Conservation (phyloP, 2,329 filamentous ascomycete species). For the Paracorniculantispora psalliotae region DNA sequence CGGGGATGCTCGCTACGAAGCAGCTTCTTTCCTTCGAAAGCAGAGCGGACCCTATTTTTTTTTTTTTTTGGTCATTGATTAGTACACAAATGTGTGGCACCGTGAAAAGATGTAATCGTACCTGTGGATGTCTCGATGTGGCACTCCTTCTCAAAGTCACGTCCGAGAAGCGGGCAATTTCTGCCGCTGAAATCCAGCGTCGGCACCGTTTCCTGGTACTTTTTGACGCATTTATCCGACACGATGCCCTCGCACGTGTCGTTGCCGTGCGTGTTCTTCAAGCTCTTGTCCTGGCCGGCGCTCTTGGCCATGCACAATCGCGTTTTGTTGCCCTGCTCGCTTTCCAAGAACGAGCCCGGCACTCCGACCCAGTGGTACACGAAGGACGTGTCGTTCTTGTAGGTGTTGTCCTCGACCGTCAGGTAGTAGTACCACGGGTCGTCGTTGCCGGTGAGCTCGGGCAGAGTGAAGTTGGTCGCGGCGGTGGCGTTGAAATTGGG, state of each 20-base stretch:
- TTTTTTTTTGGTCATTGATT: too few species aligned
- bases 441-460: not conserved
- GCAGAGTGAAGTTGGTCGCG: not conserved
- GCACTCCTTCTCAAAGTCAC: not conserved
- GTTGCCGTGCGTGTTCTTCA: not conserved
- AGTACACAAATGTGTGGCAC: too few species aligned
- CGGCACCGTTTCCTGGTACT: not conserved
- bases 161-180: not conserved
- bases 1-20: not conserved
- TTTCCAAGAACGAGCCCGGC: not conserved
- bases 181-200: too few species aligned
- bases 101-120: too few species aligned
- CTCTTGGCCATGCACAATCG: not conserved
- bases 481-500: constrained; percentile 74
- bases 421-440: not conserved
- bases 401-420: not conserved
- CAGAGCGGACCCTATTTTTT: too few species aligned
- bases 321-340: not conserved
- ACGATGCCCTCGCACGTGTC: not conserved
- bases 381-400: not conserved
- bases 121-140: too few species aligned
- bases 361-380: not conserved
- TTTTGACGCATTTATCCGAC: not conserved
- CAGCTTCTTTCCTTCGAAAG: not conserved
- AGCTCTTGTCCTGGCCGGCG: not conserved